Evolutionary conservation across 2,329 filamentous ascomycete species (phyloP).

Genomic region (Pyricularia sp.): DNA sequence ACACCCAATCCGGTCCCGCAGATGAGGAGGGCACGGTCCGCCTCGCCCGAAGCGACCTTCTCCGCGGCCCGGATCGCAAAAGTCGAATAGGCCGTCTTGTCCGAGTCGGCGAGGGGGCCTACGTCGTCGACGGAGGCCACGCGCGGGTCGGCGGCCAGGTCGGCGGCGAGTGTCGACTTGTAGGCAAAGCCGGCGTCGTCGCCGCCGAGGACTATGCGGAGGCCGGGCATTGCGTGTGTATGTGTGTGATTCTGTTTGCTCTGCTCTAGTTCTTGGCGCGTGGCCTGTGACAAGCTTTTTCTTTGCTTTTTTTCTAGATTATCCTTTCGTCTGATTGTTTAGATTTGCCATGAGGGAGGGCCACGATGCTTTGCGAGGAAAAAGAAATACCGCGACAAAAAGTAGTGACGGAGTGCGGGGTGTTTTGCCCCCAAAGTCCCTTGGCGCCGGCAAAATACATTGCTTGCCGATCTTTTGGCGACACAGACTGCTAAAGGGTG

Average conservation of each 20-base stretch:
- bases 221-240: conserved; percentile 20
- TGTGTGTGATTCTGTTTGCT: background rate
- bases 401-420: background rate
- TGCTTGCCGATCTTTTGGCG: background rate
- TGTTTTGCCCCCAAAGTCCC: background rate
- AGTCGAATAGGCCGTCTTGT: conserved; percentile 78
- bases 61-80: conserved; percentile 31
- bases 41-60: conserved; percentile 11
- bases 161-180: conserved; percentile 68
- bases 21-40: conserved; percentile 61
- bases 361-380: background rate
- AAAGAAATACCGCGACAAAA: background rate
- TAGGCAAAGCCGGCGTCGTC: conserved; percentile 58
- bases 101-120: conserved; percentile 53
- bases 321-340: too few species aligned
- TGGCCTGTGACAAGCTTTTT: too few species aligned
- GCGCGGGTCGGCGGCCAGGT: conserved; percentile 57
- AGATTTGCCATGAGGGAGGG: background rate
- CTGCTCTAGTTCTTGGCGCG: too few species aligned
- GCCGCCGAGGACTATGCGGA: background rate
- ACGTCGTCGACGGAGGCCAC: conserved; percentile 66
- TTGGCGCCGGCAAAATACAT: background rate
- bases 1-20: conserved; percentile 84
- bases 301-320: too few species aligned
- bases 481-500: background rate